Conservation (phyloP, 2,329 filamentous ascomycete species). For the Epichloe uncinata region DNA sequence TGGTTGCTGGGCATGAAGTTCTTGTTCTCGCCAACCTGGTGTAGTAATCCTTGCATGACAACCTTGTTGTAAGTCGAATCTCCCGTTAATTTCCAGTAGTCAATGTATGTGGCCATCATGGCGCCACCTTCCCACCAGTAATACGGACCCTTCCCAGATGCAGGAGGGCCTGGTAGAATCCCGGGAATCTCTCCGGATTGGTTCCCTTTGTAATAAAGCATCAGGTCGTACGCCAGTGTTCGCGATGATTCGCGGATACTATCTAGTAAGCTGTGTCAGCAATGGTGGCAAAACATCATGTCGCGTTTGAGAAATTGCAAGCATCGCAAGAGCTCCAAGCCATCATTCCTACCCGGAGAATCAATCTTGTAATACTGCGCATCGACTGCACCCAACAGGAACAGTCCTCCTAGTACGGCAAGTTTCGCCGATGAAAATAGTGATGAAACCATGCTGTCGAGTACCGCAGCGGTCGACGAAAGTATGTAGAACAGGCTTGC, state of each 20-base stretch:
- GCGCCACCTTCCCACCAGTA: slow-evolving; percentile 67
- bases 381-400: slow-evolving; percentile 5
- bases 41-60: slow-evolving; percentile 41
- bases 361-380: slow-evolving; percentile 19
- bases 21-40: slow-evolving; percentile 41
- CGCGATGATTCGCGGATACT: slow-evolving; percentile 33
- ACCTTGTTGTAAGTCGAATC: slow-evolving; percentile 49
- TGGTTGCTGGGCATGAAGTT: slow-evolving; percentile 50
- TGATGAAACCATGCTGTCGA: slow-evolving; percentile 2
- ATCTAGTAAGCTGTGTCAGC: slow-evolving; percentile 20
- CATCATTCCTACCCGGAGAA: slow-evolving; percentile 14
- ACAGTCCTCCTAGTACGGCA: background rate
- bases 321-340: background rate
- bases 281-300: background rate
- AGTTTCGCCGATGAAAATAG: slow-evolving; percentile 1
- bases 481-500: background rate
- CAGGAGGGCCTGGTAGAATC: slow-evolving; percentile 43
- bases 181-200: slow-evolving; percentile 38
- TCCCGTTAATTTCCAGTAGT: slow-evolving; percentile 57
- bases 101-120: slow-evolving; percentile 54
- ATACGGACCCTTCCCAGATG: slow-evolving; percentile 34
- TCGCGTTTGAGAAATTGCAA: background rate
- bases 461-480: background rate
- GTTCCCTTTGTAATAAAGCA: slow-evolving; percentile 38
- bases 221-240: slow-evolving; percentile 35